A percentile compares a stretch with the other conserved stretches of the same genome.
phyloP scores from a whole-genome alignment of 345 rosid species.

The Psidium friedrichsthalianum region DNA sequence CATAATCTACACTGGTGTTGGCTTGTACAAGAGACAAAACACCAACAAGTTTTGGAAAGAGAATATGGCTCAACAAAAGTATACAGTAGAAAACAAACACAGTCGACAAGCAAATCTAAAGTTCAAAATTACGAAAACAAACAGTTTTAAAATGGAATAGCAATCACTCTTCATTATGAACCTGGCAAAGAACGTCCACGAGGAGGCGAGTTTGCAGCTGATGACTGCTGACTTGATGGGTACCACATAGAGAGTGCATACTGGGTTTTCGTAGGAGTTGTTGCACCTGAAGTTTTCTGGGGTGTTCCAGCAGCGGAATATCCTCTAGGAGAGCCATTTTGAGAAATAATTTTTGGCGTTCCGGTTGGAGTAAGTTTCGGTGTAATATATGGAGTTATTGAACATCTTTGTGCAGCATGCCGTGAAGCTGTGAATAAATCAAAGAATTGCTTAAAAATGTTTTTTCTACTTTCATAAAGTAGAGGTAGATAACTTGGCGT shows the following conservation, averaged over 20 bases:
- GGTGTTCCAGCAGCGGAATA: constrained; percentile 70
- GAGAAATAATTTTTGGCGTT: constrained; percentile 64
- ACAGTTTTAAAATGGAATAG: neutral
- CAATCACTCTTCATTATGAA: constrained; percentile 8
- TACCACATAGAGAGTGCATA: constrained; percentile 70
- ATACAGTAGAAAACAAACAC: neutral
- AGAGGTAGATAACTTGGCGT: neutral
- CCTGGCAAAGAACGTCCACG: constrained; percentile 67
- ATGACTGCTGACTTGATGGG: constrained; percentile 85
- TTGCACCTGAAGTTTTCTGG: constrained; percentile 42
- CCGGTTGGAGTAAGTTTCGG: constrained; percentile 75
- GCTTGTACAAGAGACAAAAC: neutral
- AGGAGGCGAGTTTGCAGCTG: constrained; percentile 86
- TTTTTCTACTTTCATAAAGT: too few species aligned
- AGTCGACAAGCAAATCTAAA: neutral
- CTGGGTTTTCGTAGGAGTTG: constrained; percentile 56
- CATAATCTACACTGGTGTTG: neutral
- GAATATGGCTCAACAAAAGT: neutral
- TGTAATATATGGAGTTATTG: constrained; percentile 70
- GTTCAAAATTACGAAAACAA: neutral
- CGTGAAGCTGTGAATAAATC: constrained; percentile 31
- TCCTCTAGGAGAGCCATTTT: constrained; percentile 57
- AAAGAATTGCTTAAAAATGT: neutral
- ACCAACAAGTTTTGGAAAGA: neutral
- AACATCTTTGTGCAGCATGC: constrained; percentile 40